Evolutionary conservation across 2,329 filamentous ascomycete genomes (phyloP).

Genomic region (Blumeria hordei): DNA sequence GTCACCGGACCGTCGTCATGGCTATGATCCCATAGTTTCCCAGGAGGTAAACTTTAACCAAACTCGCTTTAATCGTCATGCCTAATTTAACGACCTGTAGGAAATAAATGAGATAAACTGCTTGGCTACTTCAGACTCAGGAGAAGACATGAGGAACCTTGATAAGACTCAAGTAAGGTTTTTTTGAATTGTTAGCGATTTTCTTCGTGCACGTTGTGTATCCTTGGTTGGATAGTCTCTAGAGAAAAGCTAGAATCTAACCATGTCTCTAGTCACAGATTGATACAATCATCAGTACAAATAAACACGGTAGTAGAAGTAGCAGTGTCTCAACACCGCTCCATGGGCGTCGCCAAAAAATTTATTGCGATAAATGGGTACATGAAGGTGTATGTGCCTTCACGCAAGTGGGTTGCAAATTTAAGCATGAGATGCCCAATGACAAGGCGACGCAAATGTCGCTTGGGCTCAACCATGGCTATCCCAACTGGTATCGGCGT

Average conservation of each 20-base stretch:
- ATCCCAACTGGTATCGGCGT: conserved; percentile 28
- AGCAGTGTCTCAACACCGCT: neutral
- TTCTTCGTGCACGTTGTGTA: too few species aligned
- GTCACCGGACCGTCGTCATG: conserved; percentile 5
- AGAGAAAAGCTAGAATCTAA: neutral
- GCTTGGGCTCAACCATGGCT: conserved; percentile 45
- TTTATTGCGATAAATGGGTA: conserved; percentile 80
- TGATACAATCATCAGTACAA: neutral
- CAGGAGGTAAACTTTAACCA: conserved; percentile 5
- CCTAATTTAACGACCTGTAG: too few species aligned
- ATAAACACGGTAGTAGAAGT: neutral
- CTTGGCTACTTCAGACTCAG: too few species aligned
- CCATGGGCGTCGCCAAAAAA: conserved; percentile 23
- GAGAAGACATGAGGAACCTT: too few species aligned
- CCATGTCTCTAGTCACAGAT: neutral
- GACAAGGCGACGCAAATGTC: conserved; percentile 38
- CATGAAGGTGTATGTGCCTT: conserved; percentile 68
- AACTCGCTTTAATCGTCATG: neutral
- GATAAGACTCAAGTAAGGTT: too few species aligned
- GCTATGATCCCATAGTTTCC: conserved; percentile 6
- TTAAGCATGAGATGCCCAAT: conserved; percentile 72
- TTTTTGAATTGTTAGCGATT: too few species aligned
- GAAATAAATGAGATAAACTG: too few species aligned
- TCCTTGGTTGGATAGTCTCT: neutral
- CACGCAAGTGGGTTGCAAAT: conserved; percentile 65